Percentiles rank a stretch among this genome's conserved stretches.
phyloP scores from a whole-genome alignment of 2,329 filamentous ascomycete genomes.

The Cladophialophora exuberans region DNA sequence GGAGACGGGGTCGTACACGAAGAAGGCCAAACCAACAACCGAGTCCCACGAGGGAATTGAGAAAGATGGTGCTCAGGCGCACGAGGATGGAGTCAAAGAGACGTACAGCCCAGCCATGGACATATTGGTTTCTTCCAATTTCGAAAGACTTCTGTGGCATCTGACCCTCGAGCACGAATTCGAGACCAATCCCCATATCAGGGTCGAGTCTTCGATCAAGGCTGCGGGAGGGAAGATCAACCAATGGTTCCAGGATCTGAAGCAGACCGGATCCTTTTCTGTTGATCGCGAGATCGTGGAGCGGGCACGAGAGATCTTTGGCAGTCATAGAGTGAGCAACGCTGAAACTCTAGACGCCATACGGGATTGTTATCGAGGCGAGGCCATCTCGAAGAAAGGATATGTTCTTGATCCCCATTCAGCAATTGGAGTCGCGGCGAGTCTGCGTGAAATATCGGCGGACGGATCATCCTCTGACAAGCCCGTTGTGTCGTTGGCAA shows the following conservation, averaged over 20 bases:
- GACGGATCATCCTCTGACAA: conserved; percentile 10
- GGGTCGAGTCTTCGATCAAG: conserved; percentile 23
- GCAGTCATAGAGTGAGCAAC: conserved; percentile 72
- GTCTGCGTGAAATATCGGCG: conserved; percentile 64
- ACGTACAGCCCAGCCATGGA: conserved; percentile 97
- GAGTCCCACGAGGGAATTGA: conserved; percentile 34
- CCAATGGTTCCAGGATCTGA: conserved; percentile 78
- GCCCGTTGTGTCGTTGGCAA: conserved; percentile 71
- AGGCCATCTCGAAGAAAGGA: conserved; percentile 51
- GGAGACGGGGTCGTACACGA: conserved; percentile 85
- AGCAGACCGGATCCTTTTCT: conserved; percentile 78
- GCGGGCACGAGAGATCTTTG: conserved; percentile 73
- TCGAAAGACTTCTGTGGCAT: conserved; percentile 94
- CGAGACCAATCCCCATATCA: conserved; percentile 28
- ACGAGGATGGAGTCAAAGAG: conserved; percentile 78
- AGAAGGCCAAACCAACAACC: conserved; percentile 62
- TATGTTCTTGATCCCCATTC: conserved; percentile 95
- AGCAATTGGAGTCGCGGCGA: conserved; percentile 80
- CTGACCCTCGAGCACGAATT: conserved; percentile 72
- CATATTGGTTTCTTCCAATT: conserved; percentile 94
- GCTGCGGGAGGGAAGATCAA: conserved; percentile 70
- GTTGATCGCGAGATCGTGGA: conserved; percentile 75
- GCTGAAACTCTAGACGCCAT: conserved; percentile 71
- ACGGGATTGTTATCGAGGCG: conserved; percentile 54
- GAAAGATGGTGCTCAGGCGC: conserved; percentile 63